These are phyloP conservation scores for Lablab purpureus DNA, from an alignment of 306 rosid genomes.

Conservation along the genomic window DNA sequence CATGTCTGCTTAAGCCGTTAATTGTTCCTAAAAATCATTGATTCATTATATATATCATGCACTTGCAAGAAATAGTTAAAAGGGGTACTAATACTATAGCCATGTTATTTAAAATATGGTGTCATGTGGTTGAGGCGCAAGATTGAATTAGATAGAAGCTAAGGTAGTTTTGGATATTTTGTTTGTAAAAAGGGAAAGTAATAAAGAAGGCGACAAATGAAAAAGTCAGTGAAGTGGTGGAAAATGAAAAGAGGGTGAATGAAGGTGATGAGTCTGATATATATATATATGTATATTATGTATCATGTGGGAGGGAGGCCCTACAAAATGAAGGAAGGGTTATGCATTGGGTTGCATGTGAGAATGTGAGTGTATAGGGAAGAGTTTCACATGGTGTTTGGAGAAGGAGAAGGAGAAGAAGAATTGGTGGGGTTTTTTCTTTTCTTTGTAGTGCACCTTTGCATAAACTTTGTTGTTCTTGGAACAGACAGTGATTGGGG, in stretches of 20 bases:
- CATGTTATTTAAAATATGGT: not conserved
- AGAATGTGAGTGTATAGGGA: slow-evolving; percentile 27
- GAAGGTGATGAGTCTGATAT: not conserved
- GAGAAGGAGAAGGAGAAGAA: not conserved
- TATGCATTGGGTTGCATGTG: slow-evolving; percentile 69
- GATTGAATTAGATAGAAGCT: not conserved
- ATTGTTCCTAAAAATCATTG: not conserved
- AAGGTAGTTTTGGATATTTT: slow-evolving; percentile 25
- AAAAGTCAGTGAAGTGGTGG: slow-evolving; percentile 32
- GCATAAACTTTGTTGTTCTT: slow-evolving; percentile 22
- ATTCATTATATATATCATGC: not conserved
- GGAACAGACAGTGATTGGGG: slow-evolving; percentile 43
- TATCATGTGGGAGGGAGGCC: slow-evolving; percentile 63
- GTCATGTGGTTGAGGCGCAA: not conserved
- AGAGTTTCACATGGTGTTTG: slow-evolving; percentile 50
- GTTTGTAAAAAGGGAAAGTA: not conserved
- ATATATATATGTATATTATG: too few species aligned
- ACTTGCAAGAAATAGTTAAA: too few species aligned
- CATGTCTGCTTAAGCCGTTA: slow-evolving; percentile 1
- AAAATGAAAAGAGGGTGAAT: slow-evolving; percentile 1
- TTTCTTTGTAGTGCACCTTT: slow-evolving; percentile 18
- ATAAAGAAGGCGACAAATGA: slow-evolving; percentile 33
- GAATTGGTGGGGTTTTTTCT: slow-evolving; percentile 12
- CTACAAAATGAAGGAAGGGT: slow-evolving; percentile 61
- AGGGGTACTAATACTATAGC: not conserved